Evolutionary conservation across 805 yeast genomes (phyloP), one percentile per base, ranked within the genome.

Genomic region (baker's yeast (Saccharomyces cerevisiae)): DNA sequence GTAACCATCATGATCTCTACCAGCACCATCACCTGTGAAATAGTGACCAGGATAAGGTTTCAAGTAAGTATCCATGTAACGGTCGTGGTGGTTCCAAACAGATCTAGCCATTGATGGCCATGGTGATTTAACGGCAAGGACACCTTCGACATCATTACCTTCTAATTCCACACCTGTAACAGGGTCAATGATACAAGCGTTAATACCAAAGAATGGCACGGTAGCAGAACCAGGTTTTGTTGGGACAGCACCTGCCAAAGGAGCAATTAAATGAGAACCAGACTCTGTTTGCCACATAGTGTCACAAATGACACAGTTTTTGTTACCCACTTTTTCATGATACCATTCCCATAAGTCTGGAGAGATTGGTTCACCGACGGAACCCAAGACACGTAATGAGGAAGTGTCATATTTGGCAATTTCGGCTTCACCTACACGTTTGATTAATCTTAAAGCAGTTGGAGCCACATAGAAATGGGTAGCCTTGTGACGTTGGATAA

Each of bases 91-190:
- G 68, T 84, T 84, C 82, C 83, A 91, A 57, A 94, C 94, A 53
- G 97, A 84, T 76, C 99, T 85, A 30, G 98, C 94, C 84, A 94
- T 91, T n/a, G 97, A 90, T 54, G 99, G 99, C 99, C 99, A 94
- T 41, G 97, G 80, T 50, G 83, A 77, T 68, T 83, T 84, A 66
- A 94, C 82, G 32, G 96, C 97, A 59, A 94, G 78, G 30, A 94
- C 97, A 74, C 99, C 99, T 73, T 90, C 98, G 54, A 89, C 97
- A 65, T 90, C 95, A 66, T 88, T 87, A 51, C 89, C 96, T 60
- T 76, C 74, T 63, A 91, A 75, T 68, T 88, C 96, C 63, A 82
- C 78, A 62, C 98, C 99, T 46, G 88, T 72, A 47, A 89, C 92
- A 46, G 99, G 98, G 70, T 94, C 98, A 67, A 94, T 85, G 69